Base-by-base conservation (phyloP, 108 stramenopile species). In the Seminavis robusta region DNA sequence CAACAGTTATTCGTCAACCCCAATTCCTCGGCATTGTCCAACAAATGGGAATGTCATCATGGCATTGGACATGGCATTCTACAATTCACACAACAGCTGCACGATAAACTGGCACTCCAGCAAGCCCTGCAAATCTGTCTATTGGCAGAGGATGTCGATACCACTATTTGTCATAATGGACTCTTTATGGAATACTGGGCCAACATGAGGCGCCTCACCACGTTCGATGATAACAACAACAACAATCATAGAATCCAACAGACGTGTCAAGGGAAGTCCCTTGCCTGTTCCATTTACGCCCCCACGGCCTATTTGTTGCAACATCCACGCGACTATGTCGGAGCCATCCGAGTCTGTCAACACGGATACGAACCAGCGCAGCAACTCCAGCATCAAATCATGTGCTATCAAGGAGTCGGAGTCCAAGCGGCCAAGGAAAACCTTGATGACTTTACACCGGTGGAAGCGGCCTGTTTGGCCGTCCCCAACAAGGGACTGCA, bases 111-210 rank as follows among this genome's bases (percentile, higher is more conserved):
- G 19, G 55, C 41, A n/a, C 33, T 64, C 21, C 13, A 56, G 45
- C 37, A 46, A 42, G 53, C 42, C 23, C 11, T 47, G 0, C 8
- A 33, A 4, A 28, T 29, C 26, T 64, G 63, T 45, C 20, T 33
- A 0, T 13, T 59, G 28, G 32, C 58, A 23, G 21, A 16, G 0
- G 36, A 11, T 13, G 11, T 37, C 36, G 38, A 19, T 3, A 16
- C 30, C 1, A 29, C 0, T 34, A 39, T 44, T 23, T 66, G 65
- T 13, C 48, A 59, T 21, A 66, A 66, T 42, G 65, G 65, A 21
- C 13, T 66, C 33, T 66, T 56, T 56, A 66, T 66, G 65, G 65
- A 66, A 39, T 49, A 66, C 26, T 66, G 58, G 50, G 63, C 54
- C 11, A 42, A 27, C 0, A 45, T 45, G 10, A n/a, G n/a, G n/a